Evolutionary conservation across 805 yeast genomes (phyloP), one percentile per base, ranked within the genome.

Genomic region (Candida ulmi): DNA sequence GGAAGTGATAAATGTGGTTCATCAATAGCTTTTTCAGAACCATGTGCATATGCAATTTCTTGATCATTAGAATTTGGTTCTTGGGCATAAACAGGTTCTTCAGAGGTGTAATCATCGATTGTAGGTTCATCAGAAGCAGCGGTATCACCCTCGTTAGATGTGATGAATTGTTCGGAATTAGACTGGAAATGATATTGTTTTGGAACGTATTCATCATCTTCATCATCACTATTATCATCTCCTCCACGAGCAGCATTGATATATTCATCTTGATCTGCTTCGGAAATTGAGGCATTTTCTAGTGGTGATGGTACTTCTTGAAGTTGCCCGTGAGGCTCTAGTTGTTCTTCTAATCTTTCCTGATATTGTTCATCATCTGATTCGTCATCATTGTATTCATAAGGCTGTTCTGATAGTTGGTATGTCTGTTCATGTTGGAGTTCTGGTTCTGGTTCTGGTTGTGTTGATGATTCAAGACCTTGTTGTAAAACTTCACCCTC

Each of bases 341-440:
- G 28, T 13, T 26, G 28, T 26, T 8, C 15, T 13, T 26, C 6
- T 5, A 8, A 26, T 31, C 17, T 16, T 25, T 30, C 34, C 3
- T 18, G 28, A 8, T 31, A 28, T 17, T 25, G 23, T 12, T 27
- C 28, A 15, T 35, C 39, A 23, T 31, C 42, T n/a, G 30, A 25
- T 8, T 24, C 40, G 8, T 27, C 40, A 8, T 30, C 33, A 8
- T 37, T 31, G 33, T 26, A 26, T 11, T 26, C 28, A 13, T 37
- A 41, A 19, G 43, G 32, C 27, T 36, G 38, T 28, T 39, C 43
- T 7, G 37, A 36, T 6, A 36, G 33, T 15, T 39, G 40, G 24
- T 41, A 41, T 7, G 36, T 32, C 15, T 39, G 25, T 16, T 23
- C 24, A 21, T 21, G 24, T 9, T 21, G 24, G 24, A 21, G 29